These are phyloP conservation scores for Trypanosoma mega DNA, from an alignment of 208 protist genomes.

Conservation along the genomic window DNA sequence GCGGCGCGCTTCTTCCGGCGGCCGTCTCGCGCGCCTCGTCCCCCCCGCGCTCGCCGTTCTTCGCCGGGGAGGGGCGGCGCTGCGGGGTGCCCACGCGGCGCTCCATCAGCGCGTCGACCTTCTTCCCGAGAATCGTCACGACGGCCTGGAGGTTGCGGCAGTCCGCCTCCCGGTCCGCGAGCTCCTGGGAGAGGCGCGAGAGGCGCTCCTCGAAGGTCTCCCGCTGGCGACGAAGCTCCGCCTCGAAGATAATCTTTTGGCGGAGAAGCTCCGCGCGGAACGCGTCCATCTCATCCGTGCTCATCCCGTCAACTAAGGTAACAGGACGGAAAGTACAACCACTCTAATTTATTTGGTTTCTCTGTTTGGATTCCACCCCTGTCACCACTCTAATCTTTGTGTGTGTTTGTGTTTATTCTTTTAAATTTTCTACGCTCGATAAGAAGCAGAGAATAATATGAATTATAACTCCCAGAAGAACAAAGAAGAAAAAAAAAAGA, in stretches of 20 bases:
- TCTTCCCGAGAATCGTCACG: constrained; percentile 86
- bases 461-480: not conserved
- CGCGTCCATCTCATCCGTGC: constrained; percentile 66
- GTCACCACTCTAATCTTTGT: too few species aligned
- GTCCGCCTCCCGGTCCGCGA: constrained; percentile 85
- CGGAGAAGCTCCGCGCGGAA: constrained; percentile 85
- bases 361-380: too few species aligned
- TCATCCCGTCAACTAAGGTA: constrained; percentile 26
- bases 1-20: not conserved
- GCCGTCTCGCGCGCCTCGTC: not conserved
- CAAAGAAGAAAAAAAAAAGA: constrained; percentile 7
- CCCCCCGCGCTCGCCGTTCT: constrained; percentile 17
- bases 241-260: constrained; percentile 88
- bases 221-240: constrained; percentile 78
- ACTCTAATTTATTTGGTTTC: too few species aligned
- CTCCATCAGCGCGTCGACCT: constrained; percentile 64
- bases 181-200: constrained; percentile 47
- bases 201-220: constrained; percentile 78
- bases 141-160: constrained; percentile 88
- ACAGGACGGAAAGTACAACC: too few species aligned
- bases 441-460: constrained; percentile 4
- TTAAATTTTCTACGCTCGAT: not conserved
- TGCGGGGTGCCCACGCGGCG: constrained; percentile 27
- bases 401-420: too few species aligned
- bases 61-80: constrained; percentile 44